A percentile compares a stretch with the other conserved stretches of the same genome.
Conservation (phyloP, 2,329 filamentous ascomycete genomes). For the Tolypocladium capitatum region DNA sequence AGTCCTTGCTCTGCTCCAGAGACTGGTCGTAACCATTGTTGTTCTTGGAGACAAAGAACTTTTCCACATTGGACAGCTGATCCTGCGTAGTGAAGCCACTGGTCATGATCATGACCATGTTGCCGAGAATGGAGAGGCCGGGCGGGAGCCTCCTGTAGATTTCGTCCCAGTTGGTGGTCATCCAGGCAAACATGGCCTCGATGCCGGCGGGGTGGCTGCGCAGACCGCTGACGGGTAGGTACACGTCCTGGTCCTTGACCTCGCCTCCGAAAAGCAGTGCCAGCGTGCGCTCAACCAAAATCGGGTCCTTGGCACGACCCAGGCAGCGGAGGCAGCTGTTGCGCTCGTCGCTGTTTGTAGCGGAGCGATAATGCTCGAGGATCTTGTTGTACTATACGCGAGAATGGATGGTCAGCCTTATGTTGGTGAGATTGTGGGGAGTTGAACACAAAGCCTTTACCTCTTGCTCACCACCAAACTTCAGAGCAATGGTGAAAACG, state of each 20-base stretch:
- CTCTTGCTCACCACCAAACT: conserved; percentile 75
- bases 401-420: conserved; percentile 4
- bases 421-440: not conserved
- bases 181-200: conserved; percentile 67
- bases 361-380: conserved; percentile 60
- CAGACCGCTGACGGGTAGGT: conserved; percentile 71
- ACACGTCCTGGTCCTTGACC: conserved; percentile 90
- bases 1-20: conserved; percentile 79
- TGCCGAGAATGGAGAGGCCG: conserved; percentile 73
- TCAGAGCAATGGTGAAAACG: conserved; percentile 74
- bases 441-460: conserved; percentile 24
- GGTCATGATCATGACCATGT: conserved; percentile 70
- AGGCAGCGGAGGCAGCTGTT: conserved; percentile 80
- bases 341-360: conserved; percentile 63
- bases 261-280: conserved; percentile 62
- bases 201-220: conserved; percentile 67
- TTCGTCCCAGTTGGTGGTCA: conserved; percentile 79
- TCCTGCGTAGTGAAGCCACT: conserved; percentile 65
- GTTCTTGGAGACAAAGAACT: conserved; percentile 71
- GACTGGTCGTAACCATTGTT: conserved; percentile 78
- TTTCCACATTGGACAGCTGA: conserved; percentile 62
- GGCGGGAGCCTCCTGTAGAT: conserved; percentile 72
- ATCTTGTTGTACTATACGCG: conserved; percentile 55
- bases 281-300: conserved; percentile 71
- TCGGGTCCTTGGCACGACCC: conserved; percentile 63